phyloP scores from a whole-genome alignment of 2,329 filamentous ascomycete genomes.

The Aspergillus flavus region DNA sequence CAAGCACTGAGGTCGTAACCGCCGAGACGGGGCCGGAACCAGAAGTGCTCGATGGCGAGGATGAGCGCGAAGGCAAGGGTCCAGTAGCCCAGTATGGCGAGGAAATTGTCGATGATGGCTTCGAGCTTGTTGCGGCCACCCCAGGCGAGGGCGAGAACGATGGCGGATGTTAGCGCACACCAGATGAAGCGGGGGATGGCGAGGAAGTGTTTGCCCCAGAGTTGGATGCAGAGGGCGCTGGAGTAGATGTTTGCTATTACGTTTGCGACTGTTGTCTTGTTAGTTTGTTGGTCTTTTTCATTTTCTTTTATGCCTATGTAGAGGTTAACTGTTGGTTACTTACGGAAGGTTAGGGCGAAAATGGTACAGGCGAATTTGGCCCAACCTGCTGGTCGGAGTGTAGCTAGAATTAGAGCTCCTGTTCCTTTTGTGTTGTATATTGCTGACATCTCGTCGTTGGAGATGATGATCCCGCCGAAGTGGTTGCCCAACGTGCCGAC shows the following conservation, averaged over 20 bases:
- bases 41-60: conserved; percentile 21
- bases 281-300: background rate
- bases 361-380: conserved; percentile 5
- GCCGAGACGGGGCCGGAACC: conserved; percentile 20
- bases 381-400: background rate
- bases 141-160: conserved; percentile 19
- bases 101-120: conserved; percentile 22
- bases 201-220: conserved; percentile 19
- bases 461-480: conserved; percentile 3
- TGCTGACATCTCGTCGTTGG: background rate
- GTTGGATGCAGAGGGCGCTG: conserved; percentile 22
- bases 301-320: too few relatives aligned
- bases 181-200: conserved; percentile 26
- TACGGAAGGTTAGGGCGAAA: conserved; percentile 12
- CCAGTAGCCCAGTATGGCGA: conserved; percentile 26
- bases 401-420: background rate
- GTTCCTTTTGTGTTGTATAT: background rate
- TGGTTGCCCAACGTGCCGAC: conserved; percentile 4
- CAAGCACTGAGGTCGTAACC: conserved; percentile 24
- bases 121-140: conserved; percentile 22
- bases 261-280: conserved; percentile 14
- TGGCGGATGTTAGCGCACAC: conserved; percentile 16
- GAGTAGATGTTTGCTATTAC: conserved; percentile 24
- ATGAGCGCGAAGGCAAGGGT: conserved; percentile 23
- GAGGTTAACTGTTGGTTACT: background rate